A percentile compares a stretch with the other conserved stretches of the same genome.
These are phyloP conservation scores for Glonium stellatum DNA, from an alignment of 495 filamentous ascomycete species.

Conservation along the genomic window DNA sequence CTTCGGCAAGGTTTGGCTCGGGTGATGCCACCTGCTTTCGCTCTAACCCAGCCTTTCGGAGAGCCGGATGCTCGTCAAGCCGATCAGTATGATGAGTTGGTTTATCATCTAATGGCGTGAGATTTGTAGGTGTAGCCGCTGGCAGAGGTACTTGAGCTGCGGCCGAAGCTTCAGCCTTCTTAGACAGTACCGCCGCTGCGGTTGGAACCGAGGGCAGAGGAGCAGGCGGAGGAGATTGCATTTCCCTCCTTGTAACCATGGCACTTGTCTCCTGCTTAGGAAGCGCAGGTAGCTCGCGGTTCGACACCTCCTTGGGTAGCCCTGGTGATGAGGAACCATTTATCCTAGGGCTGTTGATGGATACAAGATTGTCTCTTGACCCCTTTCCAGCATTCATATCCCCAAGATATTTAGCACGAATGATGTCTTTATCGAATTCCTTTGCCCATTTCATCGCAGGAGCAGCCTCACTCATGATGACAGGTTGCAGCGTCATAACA, in stretches of 20 bases:
- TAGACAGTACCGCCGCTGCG: background rate
- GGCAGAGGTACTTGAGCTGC: slow-evolving; percentile 16
- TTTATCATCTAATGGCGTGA: slow-evolving; percentile 25
- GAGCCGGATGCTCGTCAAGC: slow-evolving; percentile 33
- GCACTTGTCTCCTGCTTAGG: slow-evolving; percentile 13
- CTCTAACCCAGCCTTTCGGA: slow-evolving; percentile 25
- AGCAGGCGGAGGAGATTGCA: slow-evolving; percentile 13
- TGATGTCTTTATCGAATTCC: slow-evolving; percentile 73
- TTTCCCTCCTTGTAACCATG: slow-evolving; percentile 5
- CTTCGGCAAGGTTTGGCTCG: background rate
- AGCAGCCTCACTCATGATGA: slow-evolving; percentile 78
- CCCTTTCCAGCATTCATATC: slow-evolving; percentile 62
- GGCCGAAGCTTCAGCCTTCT: slow-evolving; percentile 16
- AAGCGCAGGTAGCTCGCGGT: slow-evolving; percentile 31
- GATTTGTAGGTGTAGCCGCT: background rate
- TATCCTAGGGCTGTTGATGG: background rate
- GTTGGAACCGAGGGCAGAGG: slow-evolving; percentile 18
- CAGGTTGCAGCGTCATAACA: slow-evolving; percentile 79
- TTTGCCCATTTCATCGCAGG: slow-evolving; percentile 95
- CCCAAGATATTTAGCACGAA: slow-evolving; percentile 72
- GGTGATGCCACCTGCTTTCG: slow-evolving; percentile 10
- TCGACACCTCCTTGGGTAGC: slow-evolving; percentile 14
- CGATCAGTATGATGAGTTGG: slow-evolving; percentile 18
- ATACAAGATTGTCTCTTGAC: slow-evolving; percentile 22
- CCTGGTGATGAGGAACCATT: slow-evolving; percentile 19